Evolutionary conservation across 164 flowering plant genomes (phyloP).

Genomic region (Taxillus chinensis): DNA sequence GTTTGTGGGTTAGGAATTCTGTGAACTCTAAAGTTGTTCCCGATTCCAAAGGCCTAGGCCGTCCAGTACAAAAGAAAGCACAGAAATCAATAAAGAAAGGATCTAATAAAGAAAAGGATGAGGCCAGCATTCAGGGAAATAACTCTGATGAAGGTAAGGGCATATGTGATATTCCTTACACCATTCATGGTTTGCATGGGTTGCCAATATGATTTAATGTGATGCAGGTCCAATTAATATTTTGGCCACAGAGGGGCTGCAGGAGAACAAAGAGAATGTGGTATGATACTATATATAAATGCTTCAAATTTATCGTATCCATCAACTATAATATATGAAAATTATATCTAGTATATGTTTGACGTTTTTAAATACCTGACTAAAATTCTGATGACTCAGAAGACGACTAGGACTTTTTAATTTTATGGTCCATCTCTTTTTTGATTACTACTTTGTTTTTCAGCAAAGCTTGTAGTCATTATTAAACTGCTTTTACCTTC

Average conservation of each 20-base stretch:
- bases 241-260: constrained; percentile 15
- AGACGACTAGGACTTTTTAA: too few relatives aligned
- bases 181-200: background rate
- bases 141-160: constrained; percentile 37
- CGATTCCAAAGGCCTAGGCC: constrained; percentile 28
- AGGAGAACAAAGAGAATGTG: constrained; percentile 73
- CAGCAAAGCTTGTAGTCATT: too few relatives aligned
- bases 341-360: too few relatives aligned
- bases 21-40: constrained; percentile 29
- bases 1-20: constrained; percentile 87
- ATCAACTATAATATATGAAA: too few relatives aligned
- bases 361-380: too few relatives aligned
- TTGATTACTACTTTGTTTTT: too few relatives aligned
- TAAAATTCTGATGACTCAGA: too few relatives aligned
- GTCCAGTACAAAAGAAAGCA: constrained; percentile 29
- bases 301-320: background rate
- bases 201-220: background rate
- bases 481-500: background rate
- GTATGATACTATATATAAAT: constrained; percentile 20
- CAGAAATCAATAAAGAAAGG: constrained; percentile 34
- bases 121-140: constrained; percentile 25
- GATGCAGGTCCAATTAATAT: constrained; percentile 16
- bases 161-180: background rate
- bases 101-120: constrained; percentile 21
- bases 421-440: too few relatives aligned